Conservation (phyloP, 129 eudicot species). For the Helianthus annuus region DNA sequence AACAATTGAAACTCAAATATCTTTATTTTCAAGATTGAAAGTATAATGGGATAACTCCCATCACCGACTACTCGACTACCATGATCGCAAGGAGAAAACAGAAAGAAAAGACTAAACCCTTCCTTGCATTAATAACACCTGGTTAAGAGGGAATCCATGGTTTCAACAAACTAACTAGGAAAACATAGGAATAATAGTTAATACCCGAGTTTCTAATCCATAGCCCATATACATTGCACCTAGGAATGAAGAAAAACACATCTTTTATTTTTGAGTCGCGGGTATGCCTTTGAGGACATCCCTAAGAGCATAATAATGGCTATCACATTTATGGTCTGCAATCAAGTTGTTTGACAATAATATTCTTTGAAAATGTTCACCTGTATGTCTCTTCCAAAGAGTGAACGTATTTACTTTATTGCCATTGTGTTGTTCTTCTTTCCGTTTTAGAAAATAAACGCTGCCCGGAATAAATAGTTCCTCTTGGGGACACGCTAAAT, state of each 20-base stretch:
- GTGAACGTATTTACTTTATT: slow-evolving; percentile 46
- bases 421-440: slow-evolving; percentile 30
- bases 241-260: neutral
- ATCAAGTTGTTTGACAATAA: slow-evolving; percentile 70
- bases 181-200: too few species aligned
- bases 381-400: slow-evolving; percentile 69
- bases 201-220: too few species aligned
- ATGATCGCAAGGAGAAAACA: too few species aligned
- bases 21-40: too few species aligned
- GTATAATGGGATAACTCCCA: too few species aligned
- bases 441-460: slow-evolving; percentile 69
- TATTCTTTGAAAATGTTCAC: slow-evolving; percentile 74
- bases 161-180: too few species aligned
- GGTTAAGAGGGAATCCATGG: too few species aligned
- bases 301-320: slow-evolving; percentile 74
- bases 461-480: slow-evolving; percentile 81
- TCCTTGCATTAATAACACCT: too few species aligned
- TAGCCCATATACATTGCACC: too few species aligned
- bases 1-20: too few species aligned
- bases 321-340: slow-evolving; percentile 82
- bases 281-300: slow-evolving; percentile 85
- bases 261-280: slow-evolving; percentile 33
- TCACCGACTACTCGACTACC: too few species aligned
- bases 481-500: slow-evolving; percentile 30
- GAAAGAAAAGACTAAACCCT: too few species aligned